A percentile compares a stretch with the other conserved stretches of the same genome.
Evolutionary conservation across 2,329 filamentous ascomycete species (phyloP).

Genomic region (Trichoderma sp.): DNA sequence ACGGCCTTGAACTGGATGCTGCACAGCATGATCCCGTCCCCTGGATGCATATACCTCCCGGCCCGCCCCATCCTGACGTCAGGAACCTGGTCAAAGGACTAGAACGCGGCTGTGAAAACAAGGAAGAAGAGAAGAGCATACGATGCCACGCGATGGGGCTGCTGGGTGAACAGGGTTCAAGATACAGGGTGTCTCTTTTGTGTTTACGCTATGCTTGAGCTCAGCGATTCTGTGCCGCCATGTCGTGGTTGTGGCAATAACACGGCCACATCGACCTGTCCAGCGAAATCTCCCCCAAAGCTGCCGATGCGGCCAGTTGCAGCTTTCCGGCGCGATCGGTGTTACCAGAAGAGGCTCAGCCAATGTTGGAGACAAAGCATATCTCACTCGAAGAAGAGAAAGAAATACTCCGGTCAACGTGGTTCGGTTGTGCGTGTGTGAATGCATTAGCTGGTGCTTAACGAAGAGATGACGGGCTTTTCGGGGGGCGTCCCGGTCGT

Average conservation of each 20-base stretch:
- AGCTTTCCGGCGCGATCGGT: background rate
- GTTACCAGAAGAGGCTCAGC: background rate
- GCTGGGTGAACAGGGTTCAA: background rate
- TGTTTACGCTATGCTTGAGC: background rate
- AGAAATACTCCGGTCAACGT: background rate
- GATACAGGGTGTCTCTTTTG: background rate
- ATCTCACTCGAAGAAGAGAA: background rate
- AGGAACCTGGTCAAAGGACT: background rate
- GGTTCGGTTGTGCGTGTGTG: background rate
- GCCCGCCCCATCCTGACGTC: background rate
- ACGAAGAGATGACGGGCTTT: background rate
- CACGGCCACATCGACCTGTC: background rate
- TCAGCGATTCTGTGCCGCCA: background rate
- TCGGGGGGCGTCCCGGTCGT: background rate
- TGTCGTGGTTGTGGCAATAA: background rate
- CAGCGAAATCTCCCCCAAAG: background rate
- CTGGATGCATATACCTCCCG: slow-evolving; percentile 12
- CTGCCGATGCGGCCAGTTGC: background rate
- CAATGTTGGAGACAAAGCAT: background rate
- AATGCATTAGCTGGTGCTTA: no score
- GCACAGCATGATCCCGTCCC: slow-evolving; percentile 1
- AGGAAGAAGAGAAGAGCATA: background rate
- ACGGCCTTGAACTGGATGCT: background rate
- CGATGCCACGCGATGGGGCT: background rate
- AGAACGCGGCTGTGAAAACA: background rate